A percentile compares a stretch with the other conserved stretches of the same genome.
phyloP scores from a whole-genome alignment of 2,329 filamentous ascomycete genomes.

The Exophiala alcalophila region DNA sequence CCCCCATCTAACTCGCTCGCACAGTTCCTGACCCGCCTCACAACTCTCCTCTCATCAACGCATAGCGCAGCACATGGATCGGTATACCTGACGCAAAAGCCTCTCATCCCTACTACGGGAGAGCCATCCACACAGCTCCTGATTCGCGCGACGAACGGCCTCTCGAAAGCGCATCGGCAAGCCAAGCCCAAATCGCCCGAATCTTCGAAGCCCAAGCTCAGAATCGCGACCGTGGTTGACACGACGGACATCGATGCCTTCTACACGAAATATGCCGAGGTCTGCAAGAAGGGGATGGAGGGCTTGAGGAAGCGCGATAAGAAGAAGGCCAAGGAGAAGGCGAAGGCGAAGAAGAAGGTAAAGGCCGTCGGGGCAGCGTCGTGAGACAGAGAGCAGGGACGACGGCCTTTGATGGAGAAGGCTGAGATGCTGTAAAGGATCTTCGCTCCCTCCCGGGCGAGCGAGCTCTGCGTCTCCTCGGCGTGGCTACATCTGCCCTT shows the following conservation, averaged over 20 bases:
- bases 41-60: slow-evolving; percentile 40
- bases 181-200: slow-evolving; percentile 45
- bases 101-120: slow-evolving; percentile 50
- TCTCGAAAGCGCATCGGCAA: slow-evolving; percentile 46
- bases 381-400: too few species aligned
- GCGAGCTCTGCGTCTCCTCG: too few species aligned
- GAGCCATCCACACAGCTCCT: slow-evolving; percentile 58
- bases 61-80: slow-evolving; percentile 43
- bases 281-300: slow-evolving; percentile 85
- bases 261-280: slow-evolving; percentile 80
- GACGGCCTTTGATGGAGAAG: too few species aligned
- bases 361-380: too few species aligned
- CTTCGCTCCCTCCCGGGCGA: too few species aligned
- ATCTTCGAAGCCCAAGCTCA: slow-evolving; percentile 62
- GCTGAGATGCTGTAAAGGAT: too few species aligned
- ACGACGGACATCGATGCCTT: slow-evolving; percentile 74
- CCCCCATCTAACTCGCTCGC: neutral
- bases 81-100: slow-evolving; percentile 45
- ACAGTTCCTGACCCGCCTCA: slow-evolving; percentile 45
- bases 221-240: slow-evolving; percentile 78
- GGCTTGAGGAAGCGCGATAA: slow-evolving; percentile 89
- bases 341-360: slow-evolving; percentile 69
- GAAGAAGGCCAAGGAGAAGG: slow-evolving; percentile 76
- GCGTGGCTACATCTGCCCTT: too few species aligned
- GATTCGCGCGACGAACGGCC: slow-evolving; percentile 81